Conservation (phyloP, 192 early-diverging fungal species). For the Coemansia guatemalensis region DNA sequence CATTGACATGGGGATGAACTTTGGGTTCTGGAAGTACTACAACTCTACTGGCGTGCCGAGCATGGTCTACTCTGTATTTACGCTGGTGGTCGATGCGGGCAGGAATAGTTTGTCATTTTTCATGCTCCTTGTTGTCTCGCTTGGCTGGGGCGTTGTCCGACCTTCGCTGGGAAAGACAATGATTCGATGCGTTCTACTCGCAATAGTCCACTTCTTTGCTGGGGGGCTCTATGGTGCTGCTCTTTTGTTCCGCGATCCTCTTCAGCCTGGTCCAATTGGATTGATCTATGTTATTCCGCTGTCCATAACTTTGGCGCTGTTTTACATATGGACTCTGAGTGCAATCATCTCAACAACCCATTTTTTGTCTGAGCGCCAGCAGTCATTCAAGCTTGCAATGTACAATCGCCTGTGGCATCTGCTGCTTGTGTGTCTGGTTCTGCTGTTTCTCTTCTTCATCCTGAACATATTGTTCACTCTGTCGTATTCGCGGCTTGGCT, state of each 20-base stretch:
- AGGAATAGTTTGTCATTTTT: conserved; percentile 94
- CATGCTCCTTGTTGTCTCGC: conserved; percentile 90
- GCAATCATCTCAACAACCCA: conserved; percentile 78
- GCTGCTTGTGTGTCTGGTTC: conserved; percentile 70
- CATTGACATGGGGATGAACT: conserved; percentile 92
- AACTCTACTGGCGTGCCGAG: conserved; percentile 63
- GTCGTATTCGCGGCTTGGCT: conserved; percentile 60
- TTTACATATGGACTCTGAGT: conserved; percentile 92
- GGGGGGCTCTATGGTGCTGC: conserved; percentile 85
- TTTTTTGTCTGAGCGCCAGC: conserved; percentile 73
- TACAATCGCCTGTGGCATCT: conserved; percentile 81
- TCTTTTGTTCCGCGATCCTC: conserved; percentile 68
- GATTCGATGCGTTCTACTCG: conserved; percentile 78
- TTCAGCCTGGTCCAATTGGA: conserved; percentile 62
- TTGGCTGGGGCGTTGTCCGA: conserved; percentile 95
- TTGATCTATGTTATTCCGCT: conserved; percentile 85
- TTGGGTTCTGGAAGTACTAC: conserved; percentile 74
- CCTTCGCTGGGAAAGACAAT: conserved; percentile 88
- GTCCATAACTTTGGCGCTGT: conserved; percentile 85
- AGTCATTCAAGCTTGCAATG: conserved; percentile 90
- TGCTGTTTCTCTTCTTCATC: conserved; percentile 78
- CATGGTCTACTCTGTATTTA: conserved; percentile 67
- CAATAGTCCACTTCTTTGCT: conserved; percentile 81
- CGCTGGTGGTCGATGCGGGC: conserved; percentile 81
- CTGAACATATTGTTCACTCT: conserved; percentile 78